Percentiles rank a stretch among this genome's conserved stretches.
These are phyloP conservation scores for Naganishia liquefaciens DNA, from an alignment of 1,284 basidiomycete genomes.

Conservation along the genomic window DNA sequence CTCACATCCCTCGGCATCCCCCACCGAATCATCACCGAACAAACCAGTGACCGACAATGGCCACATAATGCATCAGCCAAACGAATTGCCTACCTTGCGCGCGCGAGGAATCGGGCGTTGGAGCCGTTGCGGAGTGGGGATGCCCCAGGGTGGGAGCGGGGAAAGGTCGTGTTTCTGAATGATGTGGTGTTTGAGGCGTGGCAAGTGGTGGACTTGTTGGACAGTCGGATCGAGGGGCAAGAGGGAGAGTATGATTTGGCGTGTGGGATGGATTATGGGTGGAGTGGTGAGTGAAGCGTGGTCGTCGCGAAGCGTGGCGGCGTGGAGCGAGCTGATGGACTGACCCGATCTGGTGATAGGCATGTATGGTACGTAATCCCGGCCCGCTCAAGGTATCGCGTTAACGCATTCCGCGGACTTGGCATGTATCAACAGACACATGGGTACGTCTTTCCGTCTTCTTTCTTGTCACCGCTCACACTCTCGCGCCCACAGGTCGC, in stretches of 20 bases:
- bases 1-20: constrained; percentile 48
- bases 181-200: constrained; percentile 60
- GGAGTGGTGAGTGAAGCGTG: constrained; percentile 54
- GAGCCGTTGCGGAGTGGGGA: constrained; percentile 51
- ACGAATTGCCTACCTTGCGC: constrained; percentile 58
- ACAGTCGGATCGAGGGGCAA: constrained; percentile 50
- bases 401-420: background rate
- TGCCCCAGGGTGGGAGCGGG: constrained; percentile 40
- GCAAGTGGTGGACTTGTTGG: constrained; percentile 57
- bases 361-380: constrained; percentile 3
- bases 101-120: constrained; percentile 57
- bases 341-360: background rate
- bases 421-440: background rate
- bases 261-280: constrained; percentile 60
- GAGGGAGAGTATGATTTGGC: constrained; percentile 61
- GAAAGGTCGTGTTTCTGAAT: constrained; percentile 60
- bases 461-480: constrained; percentile 48
- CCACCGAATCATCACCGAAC: constrained; percentile 51
- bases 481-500: constrained; percentile 53
- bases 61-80: constrained; percentile 53
- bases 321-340: too few species aligned
- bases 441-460: background rate
- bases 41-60: constrained; percentile 45
- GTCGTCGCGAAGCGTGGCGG: too few species aligned
- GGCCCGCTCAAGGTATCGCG: background rate